Evolutionary conservation across 106 monocot species (phyloP).

Genomic region (Phalaenopsis equestris): DNA sequence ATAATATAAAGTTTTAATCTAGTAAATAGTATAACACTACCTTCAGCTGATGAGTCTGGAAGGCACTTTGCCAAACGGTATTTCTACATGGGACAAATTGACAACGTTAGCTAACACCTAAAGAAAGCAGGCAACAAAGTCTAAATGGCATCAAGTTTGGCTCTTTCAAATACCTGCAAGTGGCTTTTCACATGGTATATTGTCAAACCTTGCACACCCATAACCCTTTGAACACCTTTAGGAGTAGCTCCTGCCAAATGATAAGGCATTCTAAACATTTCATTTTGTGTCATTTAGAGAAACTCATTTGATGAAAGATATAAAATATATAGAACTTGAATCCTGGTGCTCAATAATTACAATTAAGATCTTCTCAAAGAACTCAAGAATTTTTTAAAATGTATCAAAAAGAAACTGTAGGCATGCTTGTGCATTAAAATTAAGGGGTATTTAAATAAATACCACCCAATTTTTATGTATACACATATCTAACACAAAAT

Average conservation of each 20-base stretch:
- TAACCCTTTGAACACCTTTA: slow-evolving; percentile 82
- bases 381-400: background rate
- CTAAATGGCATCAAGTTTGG: background rate
- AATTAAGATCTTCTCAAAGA: background rate
- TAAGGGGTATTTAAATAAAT: no score
- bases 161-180: slow-evolving; percentile 56
- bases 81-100: slow-evolving; percentile 45
- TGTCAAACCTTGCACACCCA: slow-evolving; percentile 85
- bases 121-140: background rate
- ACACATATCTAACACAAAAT: no score
- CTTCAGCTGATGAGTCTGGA: slow-evolving; percentile 83
- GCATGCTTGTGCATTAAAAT: no score
- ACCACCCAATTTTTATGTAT: no score
- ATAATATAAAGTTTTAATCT: background rate
- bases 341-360: background rate
- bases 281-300: no score
- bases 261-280: background rate
- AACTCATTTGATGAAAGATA: background rate
- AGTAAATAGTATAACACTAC: slow-evolving; percentile 15
- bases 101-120: background rate
- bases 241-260: slow-evolving; percentile 80
- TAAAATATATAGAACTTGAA: background rate
- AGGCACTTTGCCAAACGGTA: slow-evolving; percentile 90
- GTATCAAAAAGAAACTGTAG: background rate
- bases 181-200: slow-evolving; percentile 99